Evolutionary conservation across 495 filamentous ascomycete genomes (phyloP), one percentile per base, ranked within the genome.

Genomic region (Tuber magnatum): DNA sequence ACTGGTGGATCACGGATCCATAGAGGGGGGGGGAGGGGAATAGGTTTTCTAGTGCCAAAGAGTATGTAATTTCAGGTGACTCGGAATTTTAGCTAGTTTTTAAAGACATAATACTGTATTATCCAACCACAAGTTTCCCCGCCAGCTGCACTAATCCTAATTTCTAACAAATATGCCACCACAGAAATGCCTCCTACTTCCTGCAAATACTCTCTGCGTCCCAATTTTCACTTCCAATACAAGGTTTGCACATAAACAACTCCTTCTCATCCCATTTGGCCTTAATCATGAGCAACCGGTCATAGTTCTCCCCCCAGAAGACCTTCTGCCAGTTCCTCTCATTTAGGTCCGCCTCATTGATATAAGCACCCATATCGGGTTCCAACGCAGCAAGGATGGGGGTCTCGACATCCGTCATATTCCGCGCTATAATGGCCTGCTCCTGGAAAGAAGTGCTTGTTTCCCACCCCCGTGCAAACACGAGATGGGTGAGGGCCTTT

Each of bases 251-350:
- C 46, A 83, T 84, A 32, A 88, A 83, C n/a, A 88, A 72, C 48
- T 82, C 83, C 8, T 81, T 71, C 6, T 86, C 86, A 80, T 88
- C 87, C 74, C 84, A 86, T 73, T 84, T 84, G 42, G 77, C 76
- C 82, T 88, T 88, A 24, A 88, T 76, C 3, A 68, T 69, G 32
- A 84, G 74, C 42, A 88, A 76, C 16, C 51, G 76, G 22, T 72
- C 77, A 69, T 87, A 86, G 70, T 88, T 87, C 20, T 83, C 80
- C 1, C 87, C 87, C 83, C 85, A 88, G 78, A 85, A 89, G 10
- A 85, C 84, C 61, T 85, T 73, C 70, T 84, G 82, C 83, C 85
- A 88, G 22, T 84, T 81, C 61, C 80, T 74, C 42, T 86, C 86
- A 70, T 85, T 85, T 4, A 81, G 75, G 70, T 87, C 85, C 0